Base-by-base conservation (phyloP, 31 red algal genomes). In the Porphyra umbilicalis region DNA sequence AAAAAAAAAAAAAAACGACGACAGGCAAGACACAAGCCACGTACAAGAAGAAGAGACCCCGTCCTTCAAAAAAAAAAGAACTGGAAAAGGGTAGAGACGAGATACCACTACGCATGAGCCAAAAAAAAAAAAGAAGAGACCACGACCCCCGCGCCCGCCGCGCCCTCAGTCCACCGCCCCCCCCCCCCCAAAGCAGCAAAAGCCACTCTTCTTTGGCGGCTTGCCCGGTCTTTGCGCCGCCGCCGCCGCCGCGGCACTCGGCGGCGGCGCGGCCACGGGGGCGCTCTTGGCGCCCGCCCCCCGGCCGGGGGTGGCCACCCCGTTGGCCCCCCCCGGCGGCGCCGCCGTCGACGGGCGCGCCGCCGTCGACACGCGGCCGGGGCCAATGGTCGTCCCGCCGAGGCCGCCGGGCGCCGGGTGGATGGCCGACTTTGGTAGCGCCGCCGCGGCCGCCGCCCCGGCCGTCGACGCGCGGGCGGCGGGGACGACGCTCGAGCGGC, bases 151-250 rank as follows among this genome's bases (percentile, higher is more conserved):
- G 0, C 57, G 30, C 57, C 25, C 57, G 10, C 57, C 57, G 8
- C 57, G 6, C 57, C 57, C 57, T 16, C 57, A 71, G 57, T 71
- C 57, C 57, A 71, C 57, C 57, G 57, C 8, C 25, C 57, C 57
- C 57, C 57, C 57, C 57, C 57, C 57, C 57, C 57, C 57, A 71
- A 71, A 71, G 57, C 57, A 71, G 30, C 57, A 71, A n/a, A 71
- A 71, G 57, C 57, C 57, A 25, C 57, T 29, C 57, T 71, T 71
- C 30, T 71, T 71, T 71, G 57, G 57, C 20, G 57, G 57, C 57
- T 71, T 71, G 57, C 57, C 14, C 57, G 57, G 57, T 71, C 57
- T 71, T 29, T 29, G 57, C 57, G 13, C 57, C 30, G 57, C 57
- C 6, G 57, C 57, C 57, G 57, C 6, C 57, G 25, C 57, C n/a